Conservation (phyloP, 768 basidiomycete genomes). For the Gymnopilus dilepis region DNA sequence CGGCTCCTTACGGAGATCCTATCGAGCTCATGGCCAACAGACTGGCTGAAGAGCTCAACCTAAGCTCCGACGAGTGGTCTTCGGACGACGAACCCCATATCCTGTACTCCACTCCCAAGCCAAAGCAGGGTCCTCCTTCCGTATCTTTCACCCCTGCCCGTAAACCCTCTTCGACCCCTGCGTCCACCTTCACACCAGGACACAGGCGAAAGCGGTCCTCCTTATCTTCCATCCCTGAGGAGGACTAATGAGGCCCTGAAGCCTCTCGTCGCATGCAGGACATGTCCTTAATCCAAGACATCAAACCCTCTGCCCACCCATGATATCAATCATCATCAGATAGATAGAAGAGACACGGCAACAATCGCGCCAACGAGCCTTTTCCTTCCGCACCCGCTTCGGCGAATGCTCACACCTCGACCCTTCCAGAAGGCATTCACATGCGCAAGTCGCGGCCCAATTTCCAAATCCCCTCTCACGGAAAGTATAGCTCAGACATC, state of each 20-base stretch:
- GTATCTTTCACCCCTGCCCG: constrained; percentile 12
- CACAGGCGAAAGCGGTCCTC: constrained; percentile 30
- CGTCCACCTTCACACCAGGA: constrained; percentile 26
- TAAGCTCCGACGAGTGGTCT: constrained; percentile 22
- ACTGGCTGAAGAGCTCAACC: constrained; percentile 28
- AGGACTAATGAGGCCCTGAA: constrained; percentile 25
- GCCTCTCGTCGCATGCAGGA: constrained; percentile 4
- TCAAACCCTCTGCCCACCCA: constrained; percentile 26
- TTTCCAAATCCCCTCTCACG: constrained; percentile 2
- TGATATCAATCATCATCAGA: constrained; percentile 13
- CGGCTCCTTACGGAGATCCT: constrained; percentile 32
- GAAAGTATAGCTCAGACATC: background rate
- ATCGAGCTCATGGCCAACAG: constrained; percentile 36
- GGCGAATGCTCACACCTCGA: background rate
- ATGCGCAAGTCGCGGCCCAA: constrained; percentile 4
- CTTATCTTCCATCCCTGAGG: constrained; percentile 34
- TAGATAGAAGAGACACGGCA: constrained; percentile 17
- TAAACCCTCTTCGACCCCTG: constrained; percentile 12
- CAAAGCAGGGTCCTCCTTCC: constrained; percentile 12
- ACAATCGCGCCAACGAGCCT: constrained; percentile 18
- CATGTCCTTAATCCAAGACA: constrained; percentile 13
- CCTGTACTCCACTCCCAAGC: constrained; percentile 21
- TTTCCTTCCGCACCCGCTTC: constrained; percentile 8
- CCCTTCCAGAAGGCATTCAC: constrained; percentile 5
- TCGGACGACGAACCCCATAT: constrained; percentile 27